These are phyloP conservation scores for Penicillium sp. DNA, from an alignment of 2,329 filamentous ascomycete species.

Conservation along the genomic window DNA sequence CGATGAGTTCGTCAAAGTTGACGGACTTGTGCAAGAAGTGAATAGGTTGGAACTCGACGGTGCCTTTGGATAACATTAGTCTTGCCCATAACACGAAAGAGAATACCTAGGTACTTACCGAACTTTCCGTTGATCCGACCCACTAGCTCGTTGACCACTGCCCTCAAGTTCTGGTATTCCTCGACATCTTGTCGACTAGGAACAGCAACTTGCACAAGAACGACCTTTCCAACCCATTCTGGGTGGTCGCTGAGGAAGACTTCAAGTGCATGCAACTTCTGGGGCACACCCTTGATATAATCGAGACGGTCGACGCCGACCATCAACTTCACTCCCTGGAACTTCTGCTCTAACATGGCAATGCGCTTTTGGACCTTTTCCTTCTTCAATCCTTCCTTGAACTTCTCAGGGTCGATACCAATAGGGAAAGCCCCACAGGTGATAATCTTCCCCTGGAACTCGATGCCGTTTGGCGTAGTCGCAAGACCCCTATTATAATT, in stretches of 20 bases:
- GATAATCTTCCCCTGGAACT: conserved; percentile 83
- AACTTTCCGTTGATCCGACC: conserved; percentile 97
- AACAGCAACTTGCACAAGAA: conserved; percentile 92
- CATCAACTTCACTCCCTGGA: conserved; percentile 92
- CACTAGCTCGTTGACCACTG: conserved; percentile 94
- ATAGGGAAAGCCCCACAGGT: conserved; percentile 96
- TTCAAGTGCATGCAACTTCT: conserved; percentile 94
- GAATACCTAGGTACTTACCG: conserved; percentile 47
- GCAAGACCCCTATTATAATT: conserved; percentile 41
- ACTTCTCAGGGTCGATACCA: conserved; percentile 96
- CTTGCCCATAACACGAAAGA: neutral
- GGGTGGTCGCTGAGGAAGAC: conserved; percentile 96
- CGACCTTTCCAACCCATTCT: conserved; percentile 96
- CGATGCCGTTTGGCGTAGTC: conserved; percentile 90
- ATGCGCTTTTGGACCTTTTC: conserved; percentile 86
- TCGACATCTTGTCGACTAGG: conserved; percentile 94
- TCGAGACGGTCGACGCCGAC: conserved; percentile 95
- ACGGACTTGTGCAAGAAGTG: conserved; percentile 98
- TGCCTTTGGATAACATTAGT: conserved; percentile 53
- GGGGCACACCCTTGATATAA: conserved; percentile 98
- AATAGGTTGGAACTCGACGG: conserved; percentile 97
- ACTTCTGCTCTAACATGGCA: conserved; percentile 79
- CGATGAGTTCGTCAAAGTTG: conserved; percentile 89
- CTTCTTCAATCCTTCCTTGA: conserved; percentile 82
- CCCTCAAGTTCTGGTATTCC: conserved; percentile 93